Conservation (phyloP, 768 basidiomycete genomes). For the Postia placenta region DNA sequence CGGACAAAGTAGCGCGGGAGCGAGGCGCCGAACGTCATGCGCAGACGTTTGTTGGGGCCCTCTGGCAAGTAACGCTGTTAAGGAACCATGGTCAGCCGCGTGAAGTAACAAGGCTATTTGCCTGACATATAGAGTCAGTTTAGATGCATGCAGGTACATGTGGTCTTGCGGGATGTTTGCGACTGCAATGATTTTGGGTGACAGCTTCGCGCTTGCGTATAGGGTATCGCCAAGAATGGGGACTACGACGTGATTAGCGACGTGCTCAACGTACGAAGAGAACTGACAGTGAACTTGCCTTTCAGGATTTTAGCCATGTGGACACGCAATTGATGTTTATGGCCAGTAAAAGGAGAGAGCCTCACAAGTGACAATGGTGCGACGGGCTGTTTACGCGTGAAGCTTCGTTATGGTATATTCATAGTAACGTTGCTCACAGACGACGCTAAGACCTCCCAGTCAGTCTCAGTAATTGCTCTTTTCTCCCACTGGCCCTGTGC, state of each 20-base stretch:
- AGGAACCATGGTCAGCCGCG: neutral
- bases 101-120: neutral
- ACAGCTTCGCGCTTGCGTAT: slow-evolving; percentile 33
- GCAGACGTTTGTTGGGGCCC: slow-evolving; percentile 42
- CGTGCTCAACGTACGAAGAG: neutral
- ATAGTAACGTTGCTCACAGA: slow-evolving; percentile 54
- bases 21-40: slow-evolving; percentile 50
- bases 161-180: slow-evolving; percentile 26
- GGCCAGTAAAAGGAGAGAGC: slow-evolving; percentile 48
- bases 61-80: slow-evolving; percentile 42
- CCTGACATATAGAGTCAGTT: slow-evolving; percentile 50
- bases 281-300: slow-evolving; percentile 19
- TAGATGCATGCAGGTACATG: slow-evolving; percentile 58
- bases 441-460: slow-evolving; percentile 54
- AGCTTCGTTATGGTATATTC: neutral
- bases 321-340: slow-evolving; percentile 68
- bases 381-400: slow-evolving; percentile 27
- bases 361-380: slow-evolving; percentile 52
- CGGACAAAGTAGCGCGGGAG: slow-evolving; percentile 49
- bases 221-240: slow-evolving; percentile 60
- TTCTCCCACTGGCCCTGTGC: slow-evolving; percentile 3
- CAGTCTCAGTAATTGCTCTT: slow-evolving; percentile 37
- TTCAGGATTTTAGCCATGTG: slow-evolving; percentile 49
- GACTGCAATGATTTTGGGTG: slow-evolving; percentile 9
- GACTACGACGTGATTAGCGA: slow-evolving; percentile 33